Conservation (phyloP, 306 rosid species). For the Castanospermum australe region DNA sequence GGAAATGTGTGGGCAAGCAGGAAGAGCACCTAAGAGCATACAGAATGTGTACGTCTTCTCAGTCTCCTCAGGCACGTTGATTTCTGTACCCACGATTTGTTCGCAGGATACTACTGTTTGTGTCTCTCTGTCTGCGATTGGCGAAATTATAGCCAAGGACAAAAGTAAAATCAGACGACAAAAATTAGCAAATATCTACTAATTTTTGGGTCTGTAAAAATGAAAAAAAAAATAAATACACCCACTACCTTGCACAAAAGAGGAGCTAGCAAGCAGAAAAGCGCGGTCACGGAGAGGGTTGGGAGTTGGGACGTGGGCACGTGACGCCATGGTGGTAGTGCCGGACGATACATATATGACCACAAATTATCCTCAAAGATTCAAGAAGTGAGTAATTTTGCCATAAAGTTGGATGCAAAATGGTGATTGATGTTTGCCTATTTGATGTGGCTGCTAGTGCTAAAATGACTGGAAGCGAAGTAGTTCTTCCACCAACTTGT, state of each 20-base stretch:
- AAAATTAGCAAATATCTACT: constrained; percentile 24
- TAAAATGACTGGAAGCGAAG: constrained; percentile 5
- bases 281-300: constrained; percentile 28
- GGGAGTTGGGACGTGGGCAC: constrained; percentile 9
- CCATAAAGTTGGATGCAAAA: neutral
- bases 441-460: constrained; percentile 14
- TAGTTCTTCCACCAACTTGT: neutral
- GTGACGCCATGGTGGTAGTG: constrained; percentile 22
- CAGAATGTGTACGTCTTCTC: neutral
- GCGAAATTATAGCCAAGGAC: constrained; percentile 15
- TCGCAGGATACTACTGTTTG: constrained; percentile 19
- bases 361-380: constrained; percentile 26
- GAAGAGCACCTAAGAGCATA: constrained; percentile 29
- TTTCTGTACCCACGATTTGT: constrained; percentile 25
- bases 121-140: constrained; percentile 37
- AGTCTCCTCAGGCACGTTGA: constrained; percentile 29
- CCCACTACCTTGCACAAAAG: neutral
- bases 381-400: neutral
- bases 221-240: neutral
- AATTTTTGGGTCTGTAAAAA: neutral
- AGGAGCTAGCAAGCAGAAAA: constrained; percentile 23
- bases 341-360: constrained; percentile 11
- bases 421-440: constrained; percentile 15
- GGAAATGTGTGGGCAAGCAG: constrained; percentile 57
- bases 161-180: constrained; percentile 29